These are phyloP conservation scores for Datisca glomerata DNA, from an alignment of 306 rosid genomes.

Conservation along the genomic window DNA sequence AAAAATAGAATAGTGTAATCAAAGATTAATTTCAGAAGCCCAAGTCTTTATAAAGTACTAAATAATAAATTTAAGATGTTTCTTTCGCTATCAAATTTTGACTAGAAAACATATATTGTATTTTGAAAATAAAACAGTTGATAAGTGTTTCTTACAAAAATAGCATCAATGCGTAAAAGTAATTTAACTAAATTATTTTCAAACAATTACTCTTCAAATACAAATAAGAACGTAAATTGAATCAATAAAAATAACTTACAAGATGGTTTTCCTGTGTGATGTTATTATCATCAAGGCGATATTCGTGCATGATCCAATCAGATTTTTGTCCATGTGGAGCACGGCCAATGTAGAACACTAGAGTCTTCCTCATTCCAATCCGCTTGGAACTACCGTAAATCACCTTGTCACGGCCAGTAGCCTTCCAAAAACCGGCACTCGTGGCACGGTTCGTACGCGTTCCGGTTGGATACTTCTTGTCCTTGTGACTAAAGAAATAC, in stretches of 20 bases:
- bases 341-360: conserved; percentile 87
- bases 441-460: conserved; percentile 92
- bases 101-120: background rate
- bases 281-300: conserved; percentile 66
- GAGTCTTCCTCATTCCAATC: conserved; percentile 93
- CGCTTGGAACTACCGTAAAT: conserved; percentile 51
- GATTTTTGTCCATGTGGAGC: conserved; percentile 95
- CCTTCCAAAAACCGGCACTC: conserved; percentile 91
- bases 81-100: too few relatives aligned
- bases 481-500: conserved; percentile 96
- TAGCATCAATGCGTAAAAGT: background rate
- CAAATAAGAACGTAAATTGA: background rate
- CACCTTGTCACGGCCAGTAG: conserved; percentile 88
- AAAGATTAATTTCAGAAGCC: too few relatives aligned
- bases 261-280: conserved; percentile 12
- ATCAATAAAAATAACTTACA: conserved; percentile 25
- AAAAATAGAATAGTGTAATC: too few relatives aligned
- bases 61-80: too few relatives aligned
- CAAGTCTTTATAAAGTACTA: too few relatives aligned
- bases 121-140: background rate
- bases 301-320: conserved; percentile 98
- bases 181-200: background rate
- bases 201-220: too few relatives aligned
- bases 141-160: background rate
- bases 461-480: conserved; percentile 95